phyloP scores from a whole-genome alignment of 2,329 filamentous ascomycete genomes.

The Berkeleyomyces basicola region DNA sequence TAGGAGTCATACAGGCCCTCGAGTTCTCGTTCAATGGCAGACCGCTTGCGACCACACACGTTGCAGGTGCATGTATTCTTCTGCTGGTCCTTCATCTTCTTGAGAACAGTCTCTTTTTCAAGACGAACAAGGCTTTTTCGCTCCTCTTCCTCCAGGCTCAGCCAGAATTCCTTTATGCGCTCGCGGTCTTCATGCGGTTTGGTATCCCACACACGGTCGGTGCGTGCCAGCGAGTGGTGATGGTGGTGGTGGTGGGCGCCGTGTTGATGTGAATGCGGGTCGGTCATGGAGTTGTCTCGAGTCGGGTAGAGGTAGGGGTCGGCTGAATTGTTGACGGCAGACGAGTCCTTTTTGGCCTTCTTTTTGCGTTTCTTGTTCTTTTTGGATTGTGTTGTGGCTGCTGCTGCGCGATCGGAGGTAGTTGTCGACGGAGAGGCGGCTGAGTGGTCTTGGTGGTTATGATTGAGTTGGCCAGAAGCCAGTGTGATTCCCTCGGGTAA shows the following conservation, averaged over 20 bases:
- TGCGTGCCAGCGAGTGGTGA: neutral
- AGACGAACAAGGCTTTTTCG: conserved; percentile 92
- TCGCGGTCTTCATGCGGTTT: conserved; percentile 87
- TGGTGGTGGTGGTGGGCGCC: neutral
- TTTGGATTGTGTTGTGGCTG: conserved; percentile 27
- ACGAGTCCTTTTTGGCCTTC: conserved; percentile 25
- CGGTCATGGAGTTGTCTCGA: neutral
- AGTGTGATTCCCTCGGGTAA: neutral
- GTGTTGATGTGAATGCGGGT: neutral
- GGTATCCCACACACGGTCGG: conserved; percentile 72
- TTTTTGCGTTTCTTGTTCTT: conserved; percentile 59
- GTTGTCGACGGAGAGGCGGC: neutral
- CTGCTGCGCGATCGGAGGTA: conserved; percentile 13
- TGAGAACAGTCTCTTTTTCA: conserved; percentile 92
- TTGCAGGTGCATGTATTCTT: conserved; percentile 98
- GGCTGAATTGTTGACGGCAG: neutral
- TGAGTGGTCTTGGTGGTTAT: conserved; percentile 19
- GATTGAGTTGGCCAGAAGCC: conserved; percentile 21
- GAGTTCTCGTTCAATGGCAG: conserved; percentile 92
- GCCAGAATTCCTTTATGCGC: conserved; percentile 96
- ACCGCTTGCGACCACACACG: conserved; percentile 89
- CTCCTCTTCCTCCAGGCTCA: conserved; percentile 83
- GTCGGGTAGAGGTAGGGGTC: neutral
- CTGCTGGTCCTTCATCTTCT: conserved; percentile 99
- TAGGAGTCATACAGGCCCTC: conserved; percentile 97